Percentiles rank a stretch among this genome's conserved stretches.
phyloP scores from a whole-genome alignment of 176 grass and related monocot species.

The Dactylis glomerata region DNA sequence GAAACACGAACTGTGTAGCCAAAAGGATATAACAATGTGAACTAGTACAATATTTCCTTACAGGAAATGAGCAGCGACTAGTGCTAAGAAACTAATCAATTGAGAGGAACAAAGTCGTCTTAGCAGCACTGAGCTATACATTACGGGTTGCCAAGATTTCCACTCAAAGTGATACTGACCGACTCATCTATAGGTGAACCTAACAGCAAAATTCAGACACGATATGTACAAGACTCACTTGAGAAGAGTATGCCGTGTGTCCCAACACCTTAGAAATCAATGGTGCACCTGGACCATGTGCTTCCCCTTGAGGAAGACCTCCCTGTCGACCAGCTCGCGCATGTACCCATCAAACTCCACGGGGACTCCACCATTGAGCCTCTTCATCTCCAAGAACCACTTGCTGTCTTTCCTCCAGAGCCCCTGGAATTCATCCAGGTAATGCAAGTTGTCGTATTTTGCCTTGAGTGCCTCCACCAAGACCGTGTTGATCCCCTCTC shows the following conservation, averaged over 20 bases:
- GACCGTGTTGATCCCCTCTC: slow-evolving; percentile 22
- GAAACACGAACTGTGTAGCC: background rate
- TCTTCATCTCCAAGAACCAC: slow-evolving; percentile 74
- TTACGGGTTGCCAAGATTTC: background rate
- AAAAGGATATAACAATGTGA: background rate
- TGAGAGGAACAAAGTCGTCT: background rate
- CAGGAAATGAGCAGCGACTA: background rate
- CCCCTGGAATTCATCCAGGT: slow-evolving; percentile 60
- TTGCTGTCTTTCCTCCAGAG: slow-evolving; percentile 61
- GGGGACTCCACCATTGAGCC: slow-evolving; percentile 64
- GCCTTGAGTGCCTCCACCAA: slow-evolving; percentile 54
- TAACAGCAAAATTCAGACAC: slow-evolving; percentile 18
- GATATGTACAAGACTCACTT: slow-evolving; percentile 12
- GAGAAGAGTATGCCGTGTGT: slow-evolving; percentile 4
- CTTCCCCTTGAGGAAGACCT: slow-evolving; percentile 67
- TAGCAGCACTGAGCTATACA: background rate
- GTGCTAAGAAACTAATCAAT: background rate
- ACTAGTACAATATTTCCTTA: background rate
- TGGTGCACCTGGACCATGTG: slow-evolving; percentile 38
- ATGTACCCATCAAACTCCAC: slow-evolving; percentile 87
- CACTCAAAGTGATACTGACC: background rate
- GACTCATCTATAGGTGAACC: background rate
- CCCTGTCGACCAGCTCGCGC: slow-evolving; percentile 52
- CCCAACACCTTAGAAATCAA: slow-evolving; percentile 29
- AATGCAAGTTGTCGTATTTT: slow-evolving; percentile 31